Evolutionary conservation across 2,329 filamentous ascomycete species (phyloP), one percentile per base, ranked within the genome.

Genomic region (Hirsutella rhossiliensis): DNA sequence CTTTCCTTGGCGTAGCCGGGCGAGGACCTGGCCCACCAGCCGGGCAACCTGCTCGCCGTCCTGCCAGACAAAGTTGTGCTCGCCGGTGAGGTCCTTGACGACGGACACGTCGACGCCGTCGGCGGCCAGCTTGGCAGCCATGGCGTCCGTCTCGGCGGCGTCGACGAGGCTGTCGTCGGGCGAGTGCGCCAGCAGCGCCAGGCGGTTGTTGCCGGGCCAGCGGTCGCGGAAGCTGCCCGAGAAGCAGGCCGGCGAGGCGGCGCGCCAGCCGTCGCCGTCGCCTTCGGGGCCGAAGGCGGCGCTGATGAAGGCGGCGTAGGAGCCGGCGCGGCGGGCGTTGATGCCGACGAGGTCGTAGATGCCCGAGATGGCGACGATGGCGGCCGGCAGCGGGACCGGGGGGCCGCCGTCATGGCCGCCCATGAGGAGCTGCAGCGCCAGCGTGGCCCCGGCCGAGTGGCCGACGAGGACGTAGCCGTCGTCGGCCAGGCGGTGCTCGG

Each of bases 281-380:
- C 56, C 57, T 36, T 75, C 67, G 2, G 56, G 45, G 0, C 82
- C 80, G 59, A 87, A 86, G 2, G 82, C 80, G 6, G 64, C 69
- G 3, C 60, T 53, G 18, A 82, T 65, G 48, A 87, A 79, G 4
- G 67, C 66, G 6, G 62, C 56, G 56, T 87, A 87, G 27, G 54
- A 57, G 6, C 63, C 65, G 17, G 55, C 57, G 31, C 72, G 65
- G 8, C 70, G 65, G 40, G 65, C 59, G 23, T 69, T 63, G 18
- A 86, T 60, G 0, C 68, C 69, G 8, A 67, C 66, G 11, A 87
- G 59, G 54, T 83, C 75, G 59, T 85, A 86, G 19, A 87, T 76
- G 1, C 83, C 82, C 44, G 75, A 74, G 18, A 84, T 61, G 30
- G 78, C 73, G 5, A 84, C 56, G n/a, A 84, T 61, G 4, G 71